Evolutionary conservation across 1,139 yeast genomes (phyloP).

Genomic region (Kodamaea alishanica): DNA sequence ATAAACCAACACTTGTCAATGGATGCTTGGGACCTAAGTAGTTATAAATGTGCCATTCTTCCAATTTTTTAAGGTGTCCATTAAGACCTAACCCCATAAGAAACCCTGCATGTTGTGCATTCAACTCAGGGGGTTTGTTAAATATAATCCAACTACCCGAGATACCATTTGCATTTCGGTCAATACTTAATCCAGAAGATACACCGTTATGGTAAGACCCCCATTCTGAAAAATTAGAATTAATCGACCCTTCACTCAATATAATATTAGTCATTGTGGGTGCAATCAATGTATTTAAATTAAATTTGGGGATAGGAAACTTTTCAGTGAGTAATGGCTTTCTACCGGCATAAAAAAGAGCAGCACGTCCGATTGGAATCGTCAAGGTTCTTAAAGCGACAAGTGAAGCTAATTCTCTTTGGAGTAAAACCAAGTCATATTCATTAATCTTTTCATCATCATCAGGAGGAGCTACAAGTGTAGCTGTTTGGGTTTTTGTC

Average conservation of each 20-base stretch:
- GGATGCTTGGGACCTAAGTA: slow-evolving; percentile 89
- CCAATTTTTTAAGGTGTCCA: slow-evolving; percentile 79
- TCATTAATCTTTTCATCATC: slow-evolving; percentile 43
- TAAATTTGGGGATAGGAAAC: slow-evolving; percentile 74
- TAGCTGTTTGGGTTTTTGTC: slow-evolving; percentile 57
- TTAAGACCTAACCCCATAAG: slow-evolving; percentile 87
- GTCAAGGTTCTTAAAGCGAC: slow-evolving; percentile 74
- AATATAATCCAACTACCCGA: slow-evolving; percentile 92
- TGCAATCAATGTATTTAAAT: slow-evolving; percentile 60
- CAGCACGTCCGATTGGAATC: slow-evolving; percentile 76
- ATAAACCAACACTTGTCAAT: slow-evolving; percentile 77
- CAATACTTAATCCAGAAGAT: slow-evolving; percentile 77
- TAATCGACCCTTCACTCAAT: slow-evolving; percentile 52
- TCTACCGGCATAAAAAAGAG: slow-evolving; percentile 64
- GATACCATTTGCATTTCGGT: slow-evolving; percentile 65
- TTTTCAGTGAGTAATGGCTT: slow-evolving; percentile 81
- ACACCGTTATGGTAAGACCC: slow-evolving; percentile 93
- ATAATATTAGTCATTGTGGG: slow-evolving; percentile 68
- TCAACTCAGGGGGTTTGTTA: slow-evolving; percentile 69
- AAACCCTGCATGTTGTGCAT: slow-evolving; percentile 91
- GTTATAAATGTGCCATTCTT: slow-evolving; percentile 96
- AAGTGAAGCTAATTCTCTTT: slow-evolving; percentile 60
- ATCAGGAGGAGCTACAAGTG: slow-evolving; percentile 25
- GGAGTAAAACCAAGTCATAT: slow-evolving; percentile 53
- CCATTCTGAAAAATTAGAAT: slow-evolving; percentile 61